These are phyloP conservation scores for Ampelomyces quisqualis DNA, from an alignment of 2,329 filamentous ascomycete genomes.

Conservation along the genomic window DNA sequence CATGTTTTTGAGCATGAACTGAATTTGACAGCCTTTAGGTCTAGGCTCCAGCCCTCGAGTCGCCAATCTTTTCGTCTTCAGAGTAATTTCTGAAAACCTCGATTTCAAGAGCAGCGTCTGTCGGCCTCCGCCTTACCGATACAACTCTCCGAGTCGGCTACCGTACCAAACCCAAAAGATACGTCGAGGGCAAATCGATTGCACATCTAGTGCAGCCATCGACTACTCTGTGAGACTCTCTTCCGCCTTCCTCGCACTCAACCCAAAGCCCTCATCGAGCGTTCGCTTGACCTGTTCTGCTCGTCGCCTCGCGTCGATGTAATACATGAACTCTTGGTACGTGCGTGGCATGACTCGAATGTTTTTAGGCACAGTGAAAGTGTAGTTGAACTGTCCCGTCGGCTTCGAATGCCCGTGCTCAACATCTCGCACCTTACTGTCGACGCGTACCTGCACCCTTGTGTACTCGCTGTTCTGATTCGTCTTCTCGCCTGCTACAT, in stretches of 20 bases:
- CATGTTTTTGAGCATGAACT: too few relatives aligned
- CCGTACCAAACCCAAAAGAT: too few relatives aligned
- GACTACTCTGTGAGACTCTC: constrained; percentile 41
- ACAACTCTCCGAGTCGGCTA: too few relatives aligned
- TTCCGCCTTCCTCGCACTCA: constrained; percentile 35
- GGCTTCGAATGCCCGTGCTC: constrained; percentile 67
- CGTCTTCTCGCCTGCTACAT: constrained; percentile 39
- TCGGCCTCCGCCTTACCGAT: too few relatives aligned
- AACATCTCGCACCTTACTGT: constrained; percentile 70
- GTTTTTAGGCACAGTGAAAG: constrained; percentile 64
- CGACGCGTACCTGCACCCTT: constrained; percentile 68
- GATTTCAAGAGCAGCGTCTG: too few relatives aligned
- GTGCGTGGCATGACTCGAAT: constrained; percentile 66
- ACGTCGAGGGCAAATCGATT: background rate
- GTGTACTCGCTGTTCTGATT: constrained; percentile 51
- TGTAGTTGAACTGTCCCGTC: constrained; percentile 76
- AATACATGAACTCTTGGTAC: constrained; percentile 66
- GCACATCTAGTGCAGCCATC: background rate
- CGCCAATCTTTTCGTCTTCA: too few relatives aligned
- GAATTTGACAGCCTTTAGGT: too few relatives aligned
- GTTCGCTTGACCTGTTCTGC: constrained; percentile 52
- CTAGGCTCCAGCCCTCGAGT: too few relatives aligned
- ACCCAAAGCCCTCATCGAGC: constrained; percentile 29
- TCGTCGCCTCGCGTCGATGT: constrained; percentile 60
- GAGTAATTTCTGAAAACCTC: too few relatives aligned